These are phyloP conservation scores for Aleurites moluccanus DNA, from an alignment of 441 rosid species.

Conservation along the genomic window DNA sequence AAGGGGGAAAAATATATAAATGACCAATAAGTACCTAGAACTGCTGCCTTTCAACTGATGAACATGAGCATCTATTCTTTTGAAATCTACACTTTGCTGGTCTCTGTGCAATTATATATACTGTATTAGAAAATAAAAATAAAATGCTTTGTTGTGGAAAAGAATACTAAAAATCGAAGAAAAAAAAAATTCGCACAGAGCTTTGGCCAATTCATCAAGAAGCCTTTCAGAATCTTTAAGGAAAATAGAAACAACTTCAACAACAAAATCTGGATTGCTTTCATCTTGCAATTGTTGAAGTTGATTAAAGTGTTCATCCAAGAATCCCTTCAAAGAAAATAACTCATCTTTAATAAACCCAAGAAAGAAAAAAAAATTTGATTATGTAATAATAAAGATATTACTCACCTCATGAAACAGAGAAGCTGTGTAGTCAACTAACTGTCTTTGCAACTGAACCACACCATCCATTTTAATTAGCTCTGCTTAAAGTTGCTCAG, in stretches of 20 bases:
- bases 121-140: too few species aligned
- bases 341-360: constrained; percentile 15
- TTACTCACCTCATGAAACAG: constrained; percentile 50
- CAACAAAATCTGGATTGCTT: constrained; percentile 70
- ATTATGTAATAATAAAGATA: neutral
- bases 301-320: constrained; percentile 64
- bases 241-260: constrained; percentile 66
- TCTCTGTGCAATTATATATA: constrained; percentile 32
- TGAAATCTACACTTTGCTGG: constrained; percentile 50
- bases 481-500: too few species aligned
- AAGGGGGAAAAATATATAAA: neutral
- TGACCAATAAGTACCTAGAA: constrained; percentile 46
- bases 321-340: constrained; percentile 40
- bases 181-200: constrained; percentile 42
- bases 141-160: neutral
- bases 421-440: constrained; percentile 45
- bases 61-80: constrained; percentile 57
- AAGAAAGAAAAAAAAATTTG: neutral
- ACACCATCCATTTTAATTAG: constrained; percentile 41
- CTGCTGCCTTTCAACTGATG: constrained; percentile 80
- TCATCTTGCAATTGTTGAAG: constrained; percentile 69
- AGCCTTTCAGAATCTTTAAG: constrained; percentile 63
- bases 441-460: constrained; percentile 47
- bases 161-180: neutral
- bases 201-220: constrained; percentile 50